phyloP scores from a whole-genome alignment of 2,329 filamentous ascomycete genomes.

The Cladophialophora yegresii region DNA sequence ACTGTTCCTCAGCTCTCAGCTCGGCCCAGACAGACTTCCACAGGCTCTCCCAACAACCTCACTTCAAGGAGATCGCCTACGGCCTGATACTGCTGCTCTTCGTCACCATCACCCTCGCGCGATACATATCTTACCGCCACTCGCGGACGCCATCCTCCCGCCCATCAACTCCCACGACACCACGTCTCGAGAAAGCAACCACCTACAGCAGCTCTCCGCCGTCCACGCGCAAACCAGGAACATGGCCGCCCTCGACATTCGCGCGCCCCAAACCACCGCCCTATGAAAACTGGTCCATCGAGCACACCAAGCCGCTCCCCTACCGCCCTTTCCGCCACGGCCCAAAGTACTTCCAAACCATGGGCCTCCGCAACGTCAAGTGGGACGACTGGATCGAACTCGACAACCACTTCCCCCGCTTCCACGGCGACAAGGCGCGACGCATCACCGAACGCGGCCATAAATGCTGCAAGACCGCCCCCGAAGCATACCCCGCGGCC shows the following conservation, averaged over 20 bases:
- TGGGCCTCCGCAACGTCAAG: slow-evolving; percentile 67
- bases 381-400: slow-evolving; percentile 79
- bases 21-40: slow-evolving; percentile 29
- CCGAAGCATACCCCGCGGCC: slow-evolving; percentile 70
- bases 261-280: slow-evolving; percentile 61
- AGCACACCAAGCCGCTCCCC: slow-evolving; percentile 69
- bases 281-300: slow-evolving; percentile 69
- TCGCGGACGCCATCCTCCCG: not conserved
- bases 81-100: slow-evolving; percentile 40
- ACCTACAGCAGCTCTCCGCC: slow-evolving; percentile 3
- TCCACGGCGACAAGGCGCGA: slow-evolving; percentile 68
- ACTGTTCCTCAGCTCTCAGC: slow-evolving; percentile 26
- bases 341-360: slow-evolving; percentile 73
- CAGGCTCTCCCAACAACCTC: slow-evolving; percentile 33
- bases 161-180: slow-evolving; percentile 31
- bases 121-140: slow-evolving; percentile 28
- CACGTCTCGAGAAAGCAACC: slow-evolving; percentile 31
- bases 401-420: slow-evolving; percentile 75
- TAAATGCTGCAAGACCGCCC: slow-evolving; percentile 69
- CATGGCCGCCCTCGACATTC: slow-evolving; percentile 63
- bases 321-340: slow-evolving; percentile 79
- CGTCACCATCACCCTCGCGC: slow-evolving; percentile 18
- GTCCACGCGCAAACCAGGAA: slow-evolving; percentile 40
- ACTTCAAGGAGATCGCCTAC: slow-evolving; percentile 39
- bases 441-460: slow-evolving; percentile 67